Evolutionary conservation across 1,284 basidiomycete genomes (phyloP), one percentile per base, ranked within the genome.

Genomic region (Fistulinella cinereoalba): DNA sequence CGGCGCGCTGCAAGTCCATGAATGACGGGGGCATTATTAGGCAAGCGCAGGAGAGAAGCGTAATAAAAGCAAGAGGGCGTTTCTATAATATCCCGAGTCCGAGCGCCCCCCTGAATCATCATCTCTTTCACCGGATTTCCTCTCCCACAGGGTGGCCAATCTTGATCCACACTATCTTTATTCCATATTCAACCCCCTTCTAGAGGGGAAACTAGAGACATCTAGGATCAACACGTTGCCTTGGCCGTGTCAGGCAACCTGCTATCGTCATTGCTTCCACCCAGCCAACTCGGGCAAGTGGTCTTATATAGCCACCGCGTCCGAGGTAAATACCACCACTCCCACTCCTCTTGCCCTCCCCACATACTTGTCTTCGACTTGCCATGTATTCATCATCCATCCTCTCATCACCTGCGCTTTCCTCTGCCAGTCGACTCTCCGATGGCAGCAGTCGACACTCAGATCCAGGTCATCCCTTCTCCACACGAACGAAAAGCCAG

Each of bases 361-460:
- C 47, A 44, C 52, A 53, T 39, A 41, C 49, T 48, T 25, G 38
- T n/a, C 47, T 43, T 29, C 44, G 45, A 31, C 18, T 43, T 33
- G 27, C 40, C 37, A 68, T 64, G 62, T 37, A 24, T 37, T 16
- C 22, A 3, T n/a, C 36, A 15, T 37, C 36, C 9, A 22, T 37
- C 22, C 36, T 16, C 47, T 44, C 27, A 40, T 47, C 42, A 24
- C 21, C 41, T 33, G 32, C 41, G 29, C 68, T 64, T 63, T 64
- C 62, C n/a, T 12, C 61, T 27, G 57, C 65, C 21, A 68, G 62
- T 42, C 62, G 62, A 50, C 62, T 64, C 45, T 64, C 62, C 18
- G 62, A 64, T 21, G 66, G 66, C 1, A 64, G 60, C 44, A 68
- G 57, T 44, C 51, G 66, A 46, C 62, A 66, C 44, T 64, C 62